Evolutionary conservation across 345 rosid species (phyloP).

Genomic region (Pistacia integerrima): DNA sequence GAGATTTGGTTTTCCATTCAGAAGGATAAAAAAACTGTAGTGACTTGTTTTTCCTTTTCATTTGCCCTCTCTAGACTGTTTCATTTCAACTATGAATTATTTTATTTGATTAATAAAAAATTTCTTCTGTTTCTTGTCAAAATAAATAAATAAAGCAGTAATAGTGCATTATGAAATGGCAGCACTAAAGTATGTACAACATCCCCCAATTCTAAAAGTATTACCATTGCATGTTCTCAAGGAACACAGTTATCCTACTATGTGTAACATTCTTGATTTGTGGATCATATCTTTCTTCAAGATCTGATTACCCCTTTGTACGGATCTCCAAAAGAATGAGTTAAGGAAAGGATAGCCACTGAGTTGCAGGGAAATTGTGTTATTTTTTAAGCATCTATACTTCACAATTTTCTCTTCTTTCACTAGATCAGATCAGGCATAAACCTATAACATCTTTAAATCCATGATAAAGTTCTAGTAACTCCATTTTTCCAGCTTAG

Average conservation of each 20-base stretch:
- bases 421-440: background rate
- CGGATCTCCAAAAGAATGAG: background rate
- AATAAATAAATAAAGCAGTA: constrained; percentile 1
- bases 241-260: background rate
- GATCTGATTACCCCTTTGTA: constrained; percentile 2
- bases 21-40: too few species aligned
- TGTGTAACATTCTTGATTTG: background rate
- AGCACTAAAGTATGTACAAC: background rate
- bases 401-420: background rate
- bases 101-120: too few species aligned
- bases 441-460: background rate
- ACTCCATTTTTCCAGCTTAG: background rate
- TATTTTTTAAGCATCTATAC: background rate
- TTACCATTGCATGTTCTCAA: background rate
- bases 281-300: background rate
- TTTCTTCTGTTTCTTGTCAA: too few species aligned
- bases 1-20: too few species aligned
- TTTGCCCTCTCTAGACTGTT: too few species aligned
- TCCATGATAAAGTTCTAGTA: background rate
- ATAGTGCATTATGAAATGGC: background rate
- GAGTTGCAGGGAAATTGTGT: background rate
- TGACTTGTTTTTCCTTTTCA: too few species aligned
- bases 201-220: background rate
- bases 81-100: too few species aligned
- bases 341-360: background rate